These are phyloP conservation scores for Amesomyces nigricolor DNA, from an alignment of 2,329 filamentous ascomycete genomes.

Conservation along the genomic window DNA sequence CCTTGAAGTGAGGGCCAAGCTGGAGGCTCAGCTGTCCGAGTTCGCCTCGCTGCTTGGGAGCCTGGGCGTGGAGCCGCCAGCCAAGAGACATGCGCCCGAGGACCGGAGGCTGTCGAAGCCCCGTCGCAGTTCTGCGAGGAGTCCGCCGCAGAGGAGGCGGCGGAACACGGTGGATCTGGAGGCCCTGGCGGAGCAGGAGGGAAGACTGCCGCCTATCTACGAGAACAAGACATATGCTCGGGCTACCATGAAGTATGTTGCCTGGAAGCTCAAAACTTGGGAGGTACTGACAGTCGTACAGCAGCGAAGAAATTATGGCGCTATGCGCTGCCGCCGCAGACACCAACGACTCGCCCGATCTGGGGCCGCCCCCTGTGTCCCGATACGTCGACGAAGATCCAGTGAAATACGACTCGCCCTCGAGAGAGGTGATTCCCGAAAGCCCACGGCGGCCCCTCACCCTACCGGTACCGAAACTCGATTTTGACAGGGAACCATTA, in stretches of 20 bases:
- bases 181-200: constrained; percentile 44
- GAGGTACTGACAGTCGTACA: constrained; percentile 33
- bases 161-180: constrained; percentile 53
- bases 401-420: constrained; percentile 48
- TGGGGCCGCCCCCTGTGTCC: constrained; percentile 58
- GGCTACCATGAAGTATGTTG: constrained; percentile 59
- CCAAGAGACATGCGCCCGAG: constrained; percentile 42
- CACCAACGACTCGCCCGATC: constrained; percentile 59
- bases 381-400: constrained; percentile 53
- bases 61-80: constrained; percentile 56
- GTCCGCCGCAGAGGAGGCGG: constrained; percentile 48
- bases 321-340: constrained; percentile 45
- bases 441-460: constrained; percentile 3
- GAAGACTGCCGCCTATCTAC: constrained; percentile 59
- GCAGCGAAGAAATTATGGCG: constrained; percentile 58
- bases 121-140: constrained; percentile 31
- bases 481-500: constrained; percentile 20
- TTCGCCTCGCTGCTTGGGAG: constrained; percentile 61
- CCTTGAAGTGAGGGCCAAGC: constrained; percentile 60
- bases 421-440: constrained; percentile 18
- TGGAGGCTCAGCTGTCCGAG: constrained; percentile 68
- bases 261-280: background rate
- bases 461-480: constrained; percentile 20
- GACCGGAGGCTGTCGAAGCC: constrained; percentile 36
- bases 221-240: constrained; percentile 66